A percentile compares a stretch with the other conserved stretches of the same genome.
Conservation (phyloP, 1,284 basidiomycete species). For the Ganoderma resinaceum region DNA sequence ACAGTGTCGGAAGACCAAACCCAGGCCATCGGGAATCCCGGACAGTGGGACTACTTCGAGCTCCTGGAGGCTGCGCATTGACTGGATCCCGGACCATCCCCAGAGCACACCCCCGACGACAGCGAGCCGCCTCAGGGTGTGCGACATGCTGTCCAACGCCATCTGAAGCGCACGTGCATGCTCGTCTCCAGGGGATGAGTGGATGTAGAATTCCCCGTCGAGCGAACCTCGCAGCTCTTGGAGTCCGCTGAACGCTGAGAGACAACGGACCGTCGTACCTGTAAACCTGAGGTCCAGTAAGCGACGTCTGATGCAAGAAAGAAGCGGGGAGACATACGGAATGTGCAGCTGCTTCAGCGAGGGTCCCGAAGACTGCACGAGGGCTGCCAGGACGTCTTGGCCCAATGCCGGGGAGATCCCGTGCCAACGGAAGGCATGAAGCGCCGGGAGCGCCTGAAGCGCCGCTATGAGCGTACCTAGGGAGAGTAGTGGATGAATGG, state of each 20-base stretch:
- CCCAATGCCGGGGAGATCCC: background rate
- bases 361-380: background rate
- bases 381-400: background rate
- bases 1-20: background rate
- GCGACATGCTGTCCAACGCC: background rate
- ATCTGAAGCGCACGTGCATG: background rate
- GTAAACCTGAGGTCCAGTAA: too few relatives aligned
- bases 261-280: too few relatives aligned
- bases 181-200: too few relatives aligned
- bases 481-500: background rate
- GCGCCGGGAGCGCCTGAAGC: background rate
- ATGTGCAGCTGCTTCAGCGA: background rate
- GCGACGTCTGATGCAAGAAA: too few relatives aligned
- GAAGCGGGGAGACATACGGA: background rate
- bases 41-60: slow-evolving; percentile 1
- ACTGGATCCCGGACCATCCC: background rate
- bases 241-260: too few relatives aligned
- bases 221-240: too few relatives aligned
- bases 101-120: background rate
- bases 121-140: background rate
- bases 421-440: background rate
- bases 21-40: background rate
- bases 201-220: too few relatives aligned
- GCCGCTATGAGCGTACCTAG: background rate
- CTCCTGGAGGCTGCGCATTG: slow-evolving; percentile 2